Evolutionary conservation across 2,329 filamentous ascomycete species (phyloP).

Genomic region (Exophiala mesophila): DNA sequence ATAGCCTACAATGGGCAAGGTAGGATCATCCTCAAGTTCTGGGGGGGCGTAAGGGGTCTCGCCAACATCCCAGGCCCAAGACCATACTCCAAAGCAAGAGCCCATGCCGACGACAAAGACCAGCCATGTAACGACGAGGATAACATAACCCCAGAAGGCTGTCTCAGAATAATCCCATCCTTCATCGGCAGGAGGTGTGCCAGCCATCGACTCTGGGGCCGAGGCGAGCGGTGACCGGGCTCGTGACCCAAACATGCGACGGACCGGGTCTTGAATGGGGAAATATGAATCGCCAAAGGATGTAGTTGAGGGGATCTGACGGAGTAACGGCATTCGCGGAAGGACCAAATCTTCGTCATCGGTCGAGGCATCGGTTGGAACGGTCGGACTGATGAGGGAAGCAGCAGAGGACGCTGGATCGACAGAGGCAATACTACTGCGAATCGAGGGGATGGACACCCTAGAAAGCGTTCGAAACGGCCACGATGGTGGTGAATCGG

Average conservation of each 20-base stretch:
- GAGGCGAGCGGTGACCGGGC: slow-evolving; percentile 37
- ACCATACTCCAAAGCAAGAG: slow-evolving; percentile 86
- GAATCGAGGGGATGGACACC: slow-evolving; percentile 27
- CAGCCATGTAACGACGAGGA: slow-evolving; percentile 84
- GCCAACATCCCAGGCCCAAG: slow-evolving; percentile 97
- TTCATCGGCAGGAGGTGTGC: slow-evolving; percentile 33
- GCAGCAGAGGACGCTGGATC: slow-evolving; percentile 32
- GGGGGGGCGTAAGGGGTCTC: slow-evolving; percentile 93
- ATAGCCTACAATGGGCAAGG: slow-evolving; percentile 91
- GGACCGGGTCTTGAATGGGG: slow-evolving; percentile 37
- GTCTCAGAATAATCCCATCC: slow-evolving; percentile 92
- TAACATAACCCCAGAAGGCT: slow-evolving; percentile 96
- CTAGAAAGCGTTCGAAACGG: slow-evolving; percentile 23
- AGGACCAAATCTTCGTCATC: slow-evolving; percentile 75
- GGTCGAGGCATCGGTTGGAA: slow-evolving; percentile 67
- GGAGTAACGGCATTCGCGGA: slow-evolving; percentile 38
- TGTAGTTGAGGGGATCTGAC: slow-evolving; percentile 30
- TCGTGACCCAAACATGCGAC: slow-evolving; percentile 26
- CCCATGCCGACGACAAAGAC: slow-evolving; percentile 97
- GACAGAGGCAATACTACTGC: slow-evolving; percentile 32
- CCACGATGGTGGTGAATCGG: slow-evolving; percentile 26
- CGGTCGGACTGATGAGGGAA: slow-evolving; percentile 48
- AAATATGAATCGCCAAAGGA: slow-evolving; percentile 61
- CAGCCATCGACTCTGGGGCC: slow-evolving; percentile 33
- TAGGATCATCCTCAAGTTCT: slow-evolving; percentile 90